Evolutionary conservation across 768 basidiomycete genomes (phyloP).

Genomic region (Dioszegia hungarica): DNA sequence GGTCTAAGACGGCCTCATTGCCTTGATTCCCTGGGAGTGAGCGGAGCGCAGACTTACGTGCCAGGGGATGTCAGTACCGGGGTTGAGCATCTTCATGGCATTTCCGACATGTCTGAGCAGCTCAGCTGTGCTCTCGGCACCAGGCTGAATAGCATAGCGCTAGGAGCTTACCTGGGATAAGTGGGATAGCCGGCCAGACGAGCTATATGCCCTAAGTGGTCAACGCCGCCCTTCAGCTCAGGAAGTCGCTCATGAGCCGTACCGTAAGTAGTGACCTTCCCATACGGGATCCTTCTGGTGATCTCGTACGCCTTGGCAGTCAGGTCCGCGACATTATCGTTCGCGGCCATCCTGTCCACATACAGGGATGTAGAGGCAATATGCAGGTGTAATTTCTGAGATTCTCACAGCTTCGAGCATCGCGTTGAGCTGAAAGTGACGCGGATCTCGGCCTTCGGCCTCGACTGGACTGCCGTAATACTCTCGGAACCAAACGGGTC

Average conservation of each 20-base stretch:
- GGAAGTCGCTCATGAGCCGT: neutral
- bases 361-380: neutral
- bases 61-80: conserved; percentile 43
- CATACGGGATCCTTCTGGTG: conserved; percentile 30
- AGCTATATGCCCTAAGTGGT: conserved; percentile 42
- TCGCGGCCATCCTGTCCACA: conserved; percentile 6
- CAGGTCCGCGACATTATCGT: conserved; percentile 40
- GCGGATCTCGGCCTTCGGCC: too few species aligned
- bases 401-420: too few species aligned
- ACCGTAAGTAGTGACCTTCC: conserved; percentile 43
- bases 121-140: neutral
- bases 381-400: too few species aligned
- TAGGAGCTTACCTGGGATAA: conserved; percentile 27
- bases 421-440: too few species aligned
- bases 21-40: too few species aligned
- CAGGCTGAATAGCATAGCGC: neutral
- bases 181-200: conserved; percentile 45
- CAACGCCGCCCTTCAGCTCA: neutral
- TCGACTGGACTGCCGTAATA: too few species aligned
- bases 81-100: conserved; percentile 38
- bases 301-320: conserved; percentile 44
- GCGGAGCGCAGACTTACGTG: conserved; percentile 31
- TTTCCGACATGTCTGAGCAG: conserved; percentile 44
- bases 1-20: too few species aligned
- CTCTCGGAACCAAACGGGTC: too few species aligned